These are phyloP conservation scores for Asterella californica DNA, from an alignment of 225 moss, liverwort and hornwort species.

Conservation along the genomic window DNA sequence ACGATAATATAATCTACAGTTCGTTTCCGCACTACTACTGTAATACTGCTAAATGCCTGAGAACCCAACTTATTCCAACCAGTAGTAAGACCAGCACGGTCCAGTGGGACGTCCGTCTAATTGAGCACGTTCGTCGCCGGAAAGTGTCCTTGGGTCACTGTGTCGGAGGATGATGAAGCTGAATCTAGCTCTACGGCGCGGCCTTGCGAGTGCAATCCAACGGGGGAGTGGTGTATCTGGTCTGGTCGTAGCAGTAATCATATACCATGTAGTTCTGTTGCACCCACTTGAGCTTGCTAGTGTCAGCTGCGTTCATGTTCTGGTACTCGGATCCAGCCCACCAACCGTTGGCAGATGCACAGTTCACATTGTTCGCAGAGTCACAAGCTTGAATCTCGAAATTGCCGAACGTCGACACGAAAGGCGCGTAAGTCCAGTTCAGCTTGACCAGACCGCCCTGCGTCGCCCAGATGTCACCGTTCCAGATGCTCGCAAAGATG, in stretches of 20 bases:
- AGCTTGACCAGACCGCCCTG: constrained; percentile 60
- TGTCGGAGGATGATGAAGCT: not conserved
- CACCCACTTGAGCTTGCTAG: constrained; percentile 49
- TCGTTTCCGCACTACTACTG: not conserved
- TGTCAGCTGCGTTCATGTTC: constrained; percentile 27
- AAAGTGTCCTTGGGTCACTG: no score
- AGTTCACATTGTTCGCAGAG: constrained; percentile 23
- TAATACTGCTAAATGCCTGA: not conserved
- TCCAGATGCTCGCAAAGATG: constrained; percentile 58
- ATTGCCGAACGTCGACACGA: constrained; percentile 48
- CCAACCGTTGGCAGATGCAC: constrained; percentile 33
- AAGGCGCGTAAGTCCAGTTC: constrained; percentile 59
- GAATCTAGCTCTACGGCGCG: not conserved
- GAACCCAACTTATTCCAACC: not conserved
- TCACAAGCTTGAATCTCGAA: constrained; percentile 62
- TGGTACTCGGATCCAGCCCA: constrained; percentile 43
- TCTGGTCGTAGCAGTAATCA: constrained; percentile 69
- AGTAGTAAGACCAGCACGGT: not conserved
- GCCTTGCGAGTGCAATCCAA: constrained; percentile 27
- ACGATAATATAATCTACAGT: not conserved
- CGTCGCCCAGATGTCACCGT: constrained; percentile 72
- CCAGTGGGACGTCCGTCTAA: not conserved
- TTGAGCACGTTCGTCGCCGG: no score
- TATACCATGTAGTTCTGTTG: constrained; percentile 53
- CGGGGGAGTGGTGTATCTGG: constrained; percentile 35